Conservation (phyloP, 257 asterid species). For the Henckelia pumila region DNA sequence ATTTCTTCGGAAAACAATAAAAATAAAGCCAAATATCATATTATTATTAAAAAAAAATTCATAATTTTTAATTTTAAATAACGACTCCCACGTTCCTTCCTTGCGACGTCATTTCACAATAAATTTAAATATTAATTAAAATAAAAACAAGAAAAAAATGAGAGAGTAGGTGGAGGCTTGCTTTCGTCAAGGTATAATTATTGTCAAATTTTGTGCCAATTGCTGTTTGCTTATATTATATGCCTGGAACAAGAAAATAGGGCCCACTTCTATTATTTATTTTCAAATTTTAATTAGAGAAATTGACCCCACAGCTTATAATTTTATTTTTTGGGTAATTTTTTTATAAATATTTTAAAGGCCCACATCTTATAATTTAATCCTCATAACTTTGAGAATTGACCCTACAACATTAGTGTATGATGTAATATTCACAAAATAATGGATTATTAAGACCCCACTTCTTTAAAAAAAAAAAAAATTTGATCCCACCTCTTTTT, state of each 20-base stretch:
- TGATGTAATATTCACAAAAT: conserved; percentile 17
- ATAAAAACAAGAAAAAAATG: neutral
- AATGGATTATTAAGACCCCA: conserved; percentile 32
- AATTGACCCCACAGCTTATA: conserved; percentile 36
- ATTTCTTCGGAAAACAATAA: too few relatives aligned
- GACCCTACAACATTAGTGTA: neutral
- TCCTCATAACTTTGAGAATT: conserved; percentile 22
- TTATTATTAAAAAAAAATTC: too few relatives aligned
- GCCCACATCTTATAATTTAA: neutral
- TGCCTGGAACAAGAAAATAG: conserved; percentile 21
- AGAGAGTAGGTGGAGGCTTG: conserved; percentile 41
- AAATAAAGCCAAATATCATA: too few relatives aligned
- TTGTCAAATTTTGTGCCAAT: conserved; percentile 54
- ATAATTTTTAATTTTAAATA: too few relatives aligned
- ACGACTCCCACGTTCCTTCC: too few relatives aligned
- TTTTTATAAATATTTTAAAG: too few relatives aligned
- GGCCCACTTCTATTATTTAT: conserved; percentile 23
- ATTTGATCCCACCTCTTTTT: too few relatives aligned
- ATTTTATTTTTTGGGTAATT: too few relatives aligned
- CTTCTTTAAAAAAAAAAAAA: too few relatives aligned
- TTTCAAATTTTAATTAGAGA: conserved; percentile 7
- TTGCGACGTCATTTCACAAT: too few relatives aligned
- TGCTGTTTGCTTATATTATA: conserved; percentile 54
- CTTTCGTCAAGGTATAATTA: conserved; percentile 54
- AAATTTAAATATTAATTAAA: neutral